These are phyloP conservation scores for Apiospora pterosperma DNA, from an alignment of 2,329 filamentous ascomycete species.

Conservation along the genomic window DNA sequence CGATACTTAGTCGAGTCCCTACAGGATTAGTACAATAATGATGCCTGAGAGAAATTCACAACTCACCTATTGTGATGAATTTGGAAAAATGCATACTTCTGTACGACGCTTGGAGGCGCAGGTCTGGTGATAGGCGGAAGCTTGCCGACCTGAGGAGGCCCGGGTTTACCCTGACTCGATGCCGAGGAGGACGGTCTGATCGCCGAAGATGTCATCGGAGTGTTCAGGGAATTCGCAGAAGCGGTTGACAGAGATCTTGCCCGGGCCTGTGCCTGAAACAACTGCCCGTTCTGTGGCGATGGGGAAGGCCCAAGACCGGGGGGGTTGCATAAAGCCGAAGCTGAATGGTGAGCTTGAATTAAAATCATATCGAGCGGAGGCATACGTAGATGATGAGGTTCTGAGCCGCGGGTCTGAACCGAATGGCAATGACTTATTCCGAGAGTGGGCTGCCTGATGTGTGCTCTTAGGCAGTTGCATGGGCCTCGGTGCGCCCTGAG, in stretches of 20 bases:
- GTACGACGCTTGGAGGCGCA: slow-evolving; percentile 36
- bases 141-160: slow-evolving; percentile 19
- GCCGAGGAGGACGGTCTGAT: slow-evolving; percentile 33
- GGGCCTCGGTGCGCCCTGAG: neutral
- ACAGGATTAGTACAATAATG: slow-evolving; percentile 14
- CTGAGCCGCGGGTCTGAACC: slow-evolving; percentile 28
- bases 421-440: slow-evolving; percentile 24
- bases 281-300: slow-evolving; percentile 29
- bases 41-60: slow-evolving; percentile 13
- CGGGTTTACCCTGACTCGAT: slow-evolving; percentile 25
- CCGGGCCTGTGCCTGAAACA: slow-evolving; percentile 30
- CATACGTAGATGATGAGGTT: slow-evolving; percentile 30
- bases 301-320: slow-evolving; percentile 28
- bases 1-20: slow-evolving; percentile 55
- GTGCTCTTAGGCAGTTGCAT: neutral
- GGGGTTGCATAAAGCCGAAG: slow-evolving; percentile 28
- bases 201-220: slow-evolving; percentile 31
- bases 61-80: slow-evolving; percentile 56
- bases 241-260: slow-evolving; percentile 28
- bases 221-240: slow-evolving; percentile 28
- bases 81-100: slow-evolving; percentile 57
- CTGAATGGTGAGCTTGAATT: slow-evolving; percentile 30
- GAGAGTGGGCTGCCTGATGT: slow-evolving; percentile 16
- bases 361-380: slow-evolving; percentile 24
- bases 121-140: slow-evolving; percentile 16